phyloP scores from a whole-genome alignment of 164 flowering plant species.

The Vitis riparia region DNA sequence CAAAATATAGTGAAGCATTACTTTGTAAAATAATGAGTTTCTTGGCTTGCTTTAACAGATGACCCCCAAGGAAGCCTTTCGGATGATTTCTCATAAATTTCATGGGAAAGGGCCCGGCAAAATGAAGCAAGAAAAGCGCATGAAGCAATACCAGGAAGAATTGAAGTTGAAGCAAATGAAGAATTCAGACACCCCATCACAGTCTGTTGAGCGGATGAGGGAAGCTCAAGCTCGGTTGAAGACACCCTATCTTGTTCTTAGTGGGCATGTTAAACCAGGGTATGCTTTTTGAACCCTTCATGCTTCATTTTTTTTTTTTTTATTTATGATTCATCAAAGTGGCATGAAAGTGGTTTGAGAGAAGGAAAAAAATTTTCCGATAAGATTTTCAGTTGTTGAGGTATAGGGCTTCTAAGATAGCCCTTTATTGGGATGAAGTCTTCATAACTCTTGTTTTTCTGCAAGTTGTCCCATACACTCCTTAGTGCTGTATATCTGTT shows the following conservation, averaged over 20 bases:
- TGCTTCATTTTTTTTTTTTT: background rate
- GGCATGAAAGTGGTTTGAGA: background rate
- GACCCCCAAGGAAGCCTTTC: slow-evolving; percentile 97
- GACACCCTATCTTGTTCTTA: slow-evolving; percentile 90
- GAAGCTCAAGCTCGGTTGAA: slow-evolving; percentile 79
- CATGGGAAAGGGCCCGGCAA: slow-evolving; percentile 98
- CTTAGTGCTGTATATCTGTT: too few relatives aligned
- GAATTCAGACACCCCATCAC: slow-evolving; percentile 91
- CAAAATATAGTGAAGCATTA: background rate
- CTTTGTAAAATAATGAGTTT: background rate
- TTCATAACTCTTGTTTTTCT: too few relatives aligned
- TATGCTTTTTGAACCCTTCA: slow-evolving; percentile 26
- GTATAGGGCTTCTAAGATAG: too few relatives aligned
- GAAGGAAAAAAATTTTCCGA: too few relatives aligned
- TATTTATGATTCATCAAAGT: background rate
- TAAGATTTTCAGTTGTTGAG: too few relatives aligned
- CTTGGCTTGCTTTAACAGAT: slow-evolving; percentile 39
- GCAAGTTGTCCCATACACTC: too few relatives aligned
- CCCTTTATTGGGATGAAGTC: too few relatives aligned
- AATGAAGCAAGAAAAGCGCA: slow-evolving; percentile 93
- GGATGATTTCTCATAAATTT: slow-evolving; percentile 84
- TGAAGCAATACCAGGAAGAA: slow-evolving; percentile 85
- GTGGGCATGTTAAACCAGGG: slow-evolving; percentile 96
- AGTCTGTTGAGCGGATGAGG: slow-evolving; percentile 90
- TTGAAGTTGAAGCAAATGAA: slow-evolving; percentile 93